phyloP scores from a whole-genome alignment of 1,284 basidiomycete genomes.

The Chiua sp. region DNA sequence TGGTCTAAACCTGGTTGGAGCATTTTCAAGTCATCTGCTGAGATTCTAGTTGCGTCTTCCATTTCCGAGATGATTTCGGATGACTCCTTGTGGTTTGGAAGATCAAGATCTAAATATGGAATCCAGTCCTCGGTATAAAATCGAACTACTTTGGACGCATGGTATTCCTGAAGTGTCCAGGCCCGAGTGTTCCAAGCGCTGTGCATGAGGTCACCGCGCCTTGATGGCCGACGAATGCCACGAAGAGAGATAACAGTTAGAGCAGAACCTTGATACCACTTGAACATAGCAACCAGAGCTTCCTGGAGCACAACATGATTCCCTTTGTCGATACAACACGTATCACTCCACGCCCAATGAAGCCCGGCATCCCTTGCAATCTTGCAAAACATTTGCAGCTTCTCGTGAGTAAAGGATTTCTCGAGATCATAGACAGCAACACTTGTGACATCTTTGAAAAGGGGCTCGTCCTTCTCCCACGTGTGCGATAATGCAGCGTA shows the following conservation, averaged over 20 bases:
- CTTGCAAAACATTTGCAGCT: slow-evolving; percentile 5
- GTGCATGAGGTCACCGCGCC: not conserved
- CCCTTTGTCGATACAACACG: not conserved
- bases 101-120: not conserved
- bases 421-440: slow-evolving; percentile 1
- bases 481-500: slow-evolving; percentile 6
- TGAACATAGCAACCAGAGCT: slow-evolving; percentile 6
- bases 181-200: slow-evolving; percentile 8
- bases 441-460: not conserved
- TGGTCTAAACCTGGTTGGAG: not conserved
- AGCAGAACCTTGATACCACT: slow-evolving; percentile 2
- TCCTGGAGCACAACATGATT: slow-evolving; percentile 2
- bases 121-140: slow-evolving; percentile 1
- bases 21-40: not conserved
- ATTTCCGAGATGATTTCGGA: not conserved
- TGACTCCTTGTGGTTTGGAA: slow-evolving; percentile 7
- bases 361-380: not conserved
- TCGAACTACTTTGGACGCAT: not conserved
- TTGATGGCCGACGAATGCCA: not conserved
- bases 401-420: not conserved
- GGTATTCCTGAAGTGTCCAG: slow-evolving; percentile 1
- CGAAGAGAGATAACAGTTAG: not conserved
- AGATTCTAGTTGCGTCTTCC: not conserved
- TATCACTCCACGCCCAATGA: not conserved
- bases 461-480: slow-evolving; percentile 4